phyloP scores from a whole-genome alignment of 768 basidiomycete genomes.

The Macrolepiota dolichaula region DNA sequence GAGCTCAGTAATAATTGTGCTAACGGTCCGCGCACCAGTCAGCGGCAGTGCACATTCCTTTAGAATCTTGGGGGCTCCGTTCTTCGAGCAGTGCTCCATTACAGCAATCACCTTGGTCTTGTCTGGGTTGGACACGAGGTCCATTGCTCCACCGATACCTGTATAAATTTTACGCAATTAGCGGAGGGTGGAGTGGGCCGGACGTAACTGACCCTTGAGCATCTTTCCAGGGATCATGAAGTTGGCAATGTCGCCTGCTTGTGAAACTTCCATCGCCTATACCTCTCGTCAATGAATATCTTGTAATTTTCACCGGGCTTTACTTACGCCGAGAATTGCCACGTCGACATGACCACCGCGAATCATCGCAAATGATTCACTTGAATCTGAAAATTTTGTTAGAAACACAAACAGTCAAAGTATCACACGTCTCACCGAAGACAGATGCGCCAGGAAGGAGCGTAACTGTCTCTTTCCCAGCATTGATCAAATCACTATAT shows the following conservation, averaged over 20 bases:
- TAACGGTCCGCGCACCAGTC: conserved; percentile 85
- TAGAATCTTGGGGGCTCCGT: conserved; percentile 87
- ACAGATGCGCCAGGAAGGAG: conserved; percentile 88
- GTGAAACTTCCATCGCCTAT: conserved; percentile 93
- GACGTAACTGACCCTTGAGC: conserved; percentile 55
- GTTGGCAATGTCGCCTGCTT: conserved; percentile 92
- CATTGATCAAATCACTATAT: conserved; percentile 84
- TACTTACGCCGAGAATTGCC: conserved; percentile 85
- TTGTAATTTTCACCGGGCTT: conserved; percentile 1
- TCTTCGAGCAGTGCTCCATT: conserved; percentile 89
- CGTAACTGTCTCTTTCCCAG: conserved; percentile 93
- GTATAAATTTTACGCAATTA: conserved; percentile 11
- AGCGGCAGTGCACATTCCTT: conserved; percentile 78
- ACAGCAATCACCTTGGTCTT: conserved; percentile 89
- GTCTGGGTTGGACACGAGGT: conserved; percentile 94
- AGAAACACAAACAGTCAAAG: neutral
- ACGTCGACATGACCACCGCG: conserved; percentile 95
- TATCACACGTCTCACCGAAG: conserved; percentile 59
- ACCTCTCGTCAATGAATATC: conserved; percentile 5
- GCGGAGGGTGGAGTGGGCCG: neutral
- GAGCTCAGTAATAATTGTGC: conserved; percentile 91
- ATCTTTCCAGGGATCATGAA: conserved; percentile 98
- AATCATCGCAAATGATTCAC: conserved; percentile 97
- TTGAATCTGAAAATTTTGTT: conserved; percentile 56
- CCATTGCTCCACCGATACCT: conserved; percentile 97